Conservation (phyloP, 331 rosid genomes). For the Arachis monticola region DNA sequence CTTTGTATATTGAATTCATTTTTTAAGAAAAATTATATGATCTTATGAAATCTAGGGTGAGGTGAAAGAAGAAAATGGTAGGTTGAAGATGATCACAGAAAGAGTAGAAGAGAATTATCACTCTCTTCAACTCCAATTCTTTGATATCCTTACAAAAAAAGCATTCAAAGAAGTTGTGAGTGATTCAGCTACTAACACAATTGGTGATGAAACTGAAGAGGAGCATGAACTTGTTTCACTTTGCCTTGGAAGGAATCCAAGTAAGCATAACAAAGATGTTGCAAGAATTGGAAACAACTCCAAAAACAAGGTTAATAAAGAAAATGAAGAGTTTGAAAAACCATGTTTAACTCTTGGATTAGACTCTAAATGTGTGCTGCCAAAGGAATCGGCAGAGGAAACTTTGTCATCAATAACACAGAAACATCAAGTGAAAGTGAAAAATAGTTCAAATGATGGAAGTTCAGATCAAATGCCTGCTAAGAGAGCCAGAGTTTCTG, state of each 20-base stretch:
- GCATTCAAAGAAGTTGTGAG: slow-evolving; percentile 26
- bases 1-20: too few relatives aligned
- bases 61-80: slow-evolving; percentile 74
- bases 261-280: slow-evolving; percentile 38
- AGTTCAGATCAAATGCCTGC: slow-evolving; percentile 57
- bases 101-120: slow-evolving; percentile 65
- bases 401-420: slow-evolving; percentile 45
- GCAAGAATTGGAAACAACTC: slow-evolving; percentile 26
- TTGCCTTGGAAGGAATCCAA: slow-evolving; percentile 51
- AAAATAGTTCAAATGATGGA: slow-evolving; percentile 54
- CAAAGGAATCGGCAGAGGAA: slow-evolving; percentile 55
- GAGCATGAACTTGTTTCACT: slow-evolving; percentile 60
- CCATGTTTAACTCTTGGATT: slow-evolving; percentile 48
- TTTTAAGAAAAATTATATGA: background rate
- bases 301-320: slow-evolving; percentile 34
- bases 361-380: slow-evolving; percentile 30
- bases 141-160: slow-evolving; percentile 46
- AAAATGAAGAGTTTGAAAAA: slow-evolving; percentile 37
- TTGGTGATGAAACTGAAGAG: slow-evolving; percentile 48
- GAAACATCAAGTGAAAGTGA: slow-evolving; percentile 43
- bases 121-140: slow-evolving; percentile 63
- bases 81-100: slow-evolving; percentile 64
- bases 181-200: slow-evolving; percentile 36
- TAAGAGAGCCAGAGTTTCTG: slow-evolving; percentile 87
- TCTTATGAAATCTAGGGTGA: slow-evolving; percentile 41